Conservation (phyloP, 257 asterid genomes). For the Solanum chiquidenum region DNA sequence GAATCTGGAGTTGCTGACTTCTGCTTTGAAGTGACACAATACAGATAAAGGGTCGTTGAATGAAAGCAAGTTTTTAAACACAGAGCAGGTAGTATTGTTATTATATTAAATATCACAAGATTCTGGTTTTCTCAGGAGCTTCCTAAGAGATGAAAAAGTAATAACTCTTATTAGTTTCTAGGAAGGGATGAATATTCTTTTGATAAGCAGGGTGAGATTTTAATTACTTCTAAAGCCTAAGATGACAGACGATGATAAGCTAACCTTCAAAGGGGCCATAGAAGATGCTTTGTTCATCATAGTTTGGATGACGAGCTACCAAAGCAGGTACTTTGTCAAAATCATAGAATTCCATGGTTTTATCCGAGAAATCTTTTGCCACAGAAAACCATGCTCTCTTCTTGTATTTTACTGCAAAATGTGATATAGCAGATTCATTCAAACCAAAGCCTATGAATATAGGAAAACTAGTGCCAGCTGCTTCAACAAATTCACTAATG, state of each 20-base stretch:
- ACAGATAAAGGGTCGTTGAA: not conserved
- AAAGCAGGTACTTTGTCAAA: conserved; percentile 83
- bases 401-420: conserved; percentile 74
- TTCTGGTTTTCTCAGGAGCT: not conserved
- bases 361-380: conserved; percentile 67
- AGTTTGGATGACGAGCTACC: conserved; percentile 61
- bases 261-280: conserved; percentile 97
- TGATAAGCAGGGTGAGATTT: not conserved
- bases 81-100: not conserved
- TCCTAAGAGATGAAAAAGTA: not conserved
- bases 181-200: not conserved
- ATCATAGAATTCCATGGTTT: conserved; percentile 60
- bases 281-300: conserved; percentile 64
- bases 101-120: not conserved
- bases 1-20: not conserved
- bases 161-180: not conserved
- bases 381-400: conserved; percentile 97
- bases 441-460: conserved; percentile 85
- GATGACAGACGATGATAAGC: not conserved
- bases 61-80: not conserved
- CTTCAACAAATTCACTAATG: conserved; percentile 49
- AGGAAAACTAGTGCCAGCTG: conserved; percentile 71
- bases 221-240: not conserved
- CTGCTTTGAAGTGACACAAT: not conserved
- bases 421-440: conserved; percentile 39